Evolutionary conservation across 148 eudicot genomes (phyloP), one percentile per base, ranked within the genome.

Genomic region (Rheum nobile): DNA sequence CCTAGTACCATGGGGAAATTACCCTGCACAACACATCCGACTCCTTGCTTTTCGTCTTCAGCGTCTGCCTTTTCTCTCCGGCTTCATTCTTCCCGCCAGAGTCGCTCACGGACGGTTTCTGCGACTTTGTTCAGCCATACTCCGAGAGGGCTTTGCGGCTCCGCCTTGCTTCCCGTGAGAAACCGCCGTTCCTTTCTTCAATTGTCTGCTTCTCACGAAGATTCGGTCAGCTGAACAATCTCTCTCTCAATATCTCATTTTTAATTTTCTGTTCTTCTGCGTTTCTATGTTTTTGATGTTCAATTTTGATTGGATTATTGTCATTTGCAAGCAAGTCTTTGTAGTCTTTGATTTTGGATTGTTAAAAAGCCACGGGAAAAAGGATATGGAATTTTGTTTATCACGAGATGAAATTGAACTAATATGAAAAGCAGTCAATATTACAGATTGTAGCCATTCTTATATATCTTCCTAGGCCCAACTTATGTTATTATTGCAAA

Each of bases 161-260:
- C 84, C 21, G 71, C 75, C 16, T 43, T 79, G 17, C 65, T 70
- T 74, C 75, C 78, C 22, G 16, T 26, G 24, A 77, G 71, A 57
- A 76, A 59, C n/a, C 76, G 85, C 24, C 75, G 85, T 6, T 75
- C 82, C 2, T 37, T 84, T n/a, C 72, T 85, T 74, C 57, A 84
- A 1, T 85, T 83, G 9, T 84, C 92, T 1, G 88, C 92, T 82
- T 80, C 91, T 47, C 88, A 79, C 14, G 90, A 87, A 46, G 90
- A 85, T 34, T 87, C 88, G 80, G 97, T 90, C 73, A 86, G 84
- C 79, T 79, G 42, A 24, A 10, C 6, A 26, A 28, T 28, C 34
- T 68, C 43, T 35, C 43, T 35, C 71, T 38, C 43, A 17, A 9
- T 1, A 26, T 68, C 71, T n/a, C 32, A 57, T 57, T 24, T 22